Conservation (phyloP, 2,329 filamentous ascomycete genomes). For the Colletotrichum sp. region DNA sequence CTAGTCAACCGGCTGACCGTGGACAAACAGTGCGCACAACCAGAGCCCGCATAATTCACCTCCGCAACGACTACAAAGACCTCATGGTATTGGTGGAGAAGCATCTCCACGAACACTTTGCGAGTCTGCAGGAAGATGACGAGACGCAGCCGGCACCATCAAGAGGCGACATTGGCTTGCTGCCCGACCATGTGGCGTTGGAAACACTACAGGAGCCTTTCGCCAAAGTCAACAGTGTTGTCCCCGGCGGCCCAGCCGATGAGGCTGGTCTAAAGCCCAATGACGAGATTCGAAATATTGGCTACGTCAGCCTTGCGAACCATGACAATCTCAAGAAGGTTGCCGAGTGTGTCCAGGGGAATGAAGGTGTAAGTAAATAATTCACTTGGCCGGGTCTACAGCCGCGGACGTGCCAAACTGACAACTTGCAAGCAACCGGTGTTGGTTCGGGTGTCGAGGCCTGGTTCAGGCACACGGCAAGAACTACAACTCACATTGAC, state of each 20-base stretch:
- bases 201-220: constrained; percentile 62
- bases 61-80: constrained; percentile 93
- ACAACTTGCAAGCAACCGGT: constrained; percentile 64
- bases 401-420: constrained; percentile 23
- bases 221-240: constrained; percentile 88
- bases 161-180: not conserved
- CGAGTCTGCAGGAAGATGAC: constrained; percentile 64
- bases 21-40: constrained; percentile 80
- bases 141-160: constrained; percentile 26
- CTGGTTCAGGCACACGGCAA: constrained; percentile 45
- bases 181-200: constrained; percentile 28
- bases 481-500: constrained; percentile 75
- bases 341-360: constrained; percentile 87
- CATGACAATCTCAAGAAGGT: constrained; percentile 87
- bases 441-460: constrained; percentile 69
- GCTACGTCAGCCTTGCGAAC: constrained; percentile 81
- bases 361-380: constrained; percentile 76
- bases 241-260: constrained; percentile 79
- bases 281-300: constrained; percentile 85
- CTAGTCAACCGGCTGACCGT: constrained; percentile 5
- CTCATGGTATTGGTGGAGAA: constrained; percentile 85
- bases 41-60: constrained; percentile 83
- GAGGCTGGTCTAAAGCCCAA: constrained; percentile 80
- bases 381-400: not conserved
- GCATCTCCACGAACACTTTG: constrained; percentile 88